Base-by-base conservation (phyloP, 805 yeast genomes). In the Zygotorulaspora florentina region DNA sequence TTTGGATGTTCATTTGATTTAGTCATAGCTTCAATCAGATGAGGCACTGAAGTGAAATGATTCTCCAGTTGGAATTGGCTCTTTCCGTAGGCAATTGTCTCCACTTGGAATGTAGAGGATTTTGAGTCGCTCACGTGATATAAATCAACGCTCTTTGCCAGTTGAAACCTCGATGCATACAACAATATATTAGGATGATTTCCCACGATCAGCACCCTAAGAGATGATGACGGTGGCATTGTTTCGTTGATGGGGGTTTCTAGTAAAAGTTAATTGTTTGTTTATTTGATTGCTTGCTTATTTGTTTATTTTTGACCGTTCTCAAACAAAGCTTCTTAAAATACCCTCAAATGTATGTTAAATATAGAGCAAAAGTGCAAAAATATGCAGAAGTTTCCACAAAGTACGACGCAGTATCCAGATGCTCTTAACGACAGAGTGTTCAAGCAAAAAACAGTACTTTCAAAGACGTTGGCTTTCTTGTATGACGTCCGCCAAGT, bases 121-220 rank as follows among this genome's bases (percentile, higher is more conserved):
- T 42, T 43, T 8, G 58, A 71, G 16, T 51, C 52, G 42, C 62
- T 55, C 20, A 65, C 60, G 44, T 63, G 65, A 35, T 53, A 59
- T 12, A 65, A 47, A n/a, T 56, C 62, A n/a, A 64, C 65, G 43
- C 65, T 59, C 43, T 62, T 62, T n/a, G 69, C 66, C 35, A 61
- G 41, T 46, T 63, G 67, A 37, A 65, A 62, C 29, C 69, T 53
- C 38, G 66, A 62, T 1, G 67, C 53, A 39, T 59, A 62, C 34
- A 65, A 43, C 40, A 58, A 34, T 18, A 64, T 52, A 47, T 62
- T 64, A 15, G 66, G 61, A 41, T 62, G 57, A 30, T 59, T 51
- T 30, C 69, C 67, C 26, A 58, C 46, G 15, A 56, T 49, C 45
- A 65, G 42, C 9, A 65, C 68, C 45, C 57, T 56, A 35, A 65